Base-by-base conservation (phyloP, 768 basidiomycete species). In the Boletus rubescentipes region DNA sequence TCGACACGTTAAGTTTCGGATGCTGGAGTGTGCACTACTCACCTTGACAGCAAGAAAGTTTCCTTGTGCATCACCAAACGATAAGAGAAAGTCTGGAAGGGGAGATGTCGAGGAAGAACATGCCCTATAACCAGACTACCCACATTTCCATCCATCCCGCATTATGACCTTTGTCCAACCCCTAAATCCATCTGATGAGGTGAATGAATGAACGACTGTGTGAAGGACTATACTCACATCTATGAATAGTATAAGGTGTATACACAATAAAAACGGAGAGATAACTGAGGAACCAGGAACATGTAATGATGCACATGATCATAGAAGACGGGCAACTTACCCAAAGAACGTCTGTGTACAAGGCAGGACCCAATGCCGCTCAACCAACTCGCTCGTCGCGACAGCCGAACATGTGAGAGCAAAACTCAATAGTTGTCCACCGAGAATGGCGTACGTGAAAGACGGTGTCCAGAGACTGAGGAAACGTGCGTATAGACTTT, bases 141-240 rank as follows among this genome's bases (percentile, higher is more conserved):
- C 54, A 89, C 90, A 94, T 79, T 88, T 92, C 91, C 91, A 93
- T 18, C 91, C 92, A 65, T 93, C 91, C n/a, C 75, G 77, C 44
- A 76, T 60, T 14, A 93, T 70, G 72, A 93, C 75, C 53, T 84
- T 84, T 23, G 71, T 74, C 92, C 92, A 93, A 18, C 92, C 91
- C 55, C 77, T 79, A 58, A 89, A 74, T 26, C 90, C 91, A 65
- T 94, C 91, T 93, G 54, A 10, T 53, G 29, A 50, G 36, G 32
- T 67, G 39, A 57, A 48, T 18, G 9, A 20, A 31, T 1, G 32
- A 16, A n/a, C 2, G 1, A 23, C 4, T 0, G 8, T 10, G 11
- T 15, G 9, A 9, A 39, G 7, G 34, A 7, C 9, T 10, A 14
- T 3, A 72, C 89, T 55, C 63, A 92, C 90, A 94, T 74, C 82